Evolutionary conservation across 2,329 filamentous ascomycete species (phyloP).

Genomic region (Diaporthe destruens): DNA sequence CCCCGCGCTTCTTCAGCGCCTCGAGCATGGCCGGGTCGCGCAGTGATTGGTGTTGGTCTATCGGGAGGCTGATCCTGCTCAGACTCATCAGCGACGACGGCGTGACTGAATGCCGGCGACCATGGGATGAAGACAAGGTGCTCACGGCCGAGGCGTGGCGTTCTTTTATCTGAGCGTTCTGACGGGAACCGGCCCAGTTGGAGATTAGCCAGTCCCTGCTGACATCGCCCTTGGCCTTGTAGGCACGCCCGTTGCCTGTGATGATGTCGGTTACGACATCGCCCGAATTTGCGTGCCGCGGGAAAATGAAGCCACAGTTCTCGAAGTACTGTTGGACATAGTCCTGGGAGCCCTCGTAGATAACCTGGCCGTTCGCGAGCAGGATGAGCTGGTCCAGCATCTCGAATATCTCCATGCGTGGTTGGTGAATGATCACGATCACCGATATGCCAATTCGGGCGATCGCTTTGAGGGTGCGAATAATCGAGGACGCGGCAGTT

Average conservation of each 20-base stretch:
- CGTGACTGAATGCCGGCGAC: slow-evolving; percentile 43
- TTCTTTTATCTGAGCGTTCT: slow-evolving; percentile 43
- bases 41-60: slow-evolving; percentile 43
- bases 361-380: slow-evolving; percentile 65
- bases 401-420: slow-evolving; percentile 69
- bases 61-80: slow-evolving; percentile 40
- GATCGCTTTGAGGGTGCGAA: slow-evolving; percentile 66
- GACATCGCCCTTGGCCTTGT: slow-evolving; percentile 61
- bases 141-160: slow-evolving; percentile 27
- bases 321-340: slow-evolving; percentile 64
- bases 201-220: slow-evolving; percentile 63
- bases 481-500: slow-evolving; percentile 67
- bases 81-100: slow-evolving; percentile 55
- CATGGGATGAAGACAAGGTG: slow-evolving; percentile 39
- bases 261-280: slow-evolving; percentile 73
- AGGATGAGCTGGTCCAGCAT: slow-evolving; percentile 69
- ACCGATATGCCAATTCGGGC: slow-evolving; percentile 68
- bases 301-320: slow-evolving; percentile 64
- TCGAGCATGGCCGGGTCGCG: slow-evolving; percentile 50
- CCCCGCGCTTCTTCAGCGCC: slow-evolving; percentile 64
- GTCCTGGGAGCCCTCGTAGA: slow-evolving; percentile 64
- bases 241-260: slow-evolving; percentile 66
- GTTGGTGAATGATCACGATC: slow-evolving; percentile 72
- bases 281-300: slow-evolving; percentile 63
- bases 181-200: slow-evolving; percentile 57